Evolutionary conservation across 1,284 basidiomycete species (phyloP).

Genomic region (Cystobasidium slooffiae): DNA sequence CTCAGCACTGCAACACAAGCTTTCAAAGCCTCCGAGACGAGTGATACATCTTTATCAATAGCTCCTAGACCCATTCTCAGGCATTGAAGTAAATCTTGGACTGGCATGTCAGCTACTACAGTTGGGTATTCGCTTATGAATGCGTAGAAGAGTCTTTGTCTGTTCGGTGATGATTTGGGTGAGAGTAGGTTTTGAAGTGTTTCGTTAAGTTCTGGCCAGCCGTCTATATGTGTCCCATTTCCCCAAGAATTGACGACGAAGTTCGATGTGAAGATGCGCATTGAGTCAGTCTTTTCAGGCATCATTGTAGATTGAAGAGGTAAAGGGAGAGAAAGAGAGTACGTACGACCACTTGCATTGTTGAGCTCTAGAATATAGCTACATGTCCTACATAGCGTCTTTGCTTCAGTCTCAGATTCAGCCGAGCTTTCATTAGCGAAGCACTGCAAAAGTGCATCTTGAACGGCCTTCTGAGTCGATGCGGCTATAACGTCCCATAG

Average conservation of each 20-base stretch:
- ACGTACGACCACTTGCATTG: slow-evolving; percentile 19
- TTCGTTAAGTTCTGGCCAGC: slow-evolving; percentile 27
- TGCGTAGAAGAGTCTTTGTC: slow-evolving; percentile 26
- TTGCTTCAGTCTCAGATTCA: slow-evolving; percentile 19
- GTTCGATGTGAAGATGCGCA: too few relatives aligned
- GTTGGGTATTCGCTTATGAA: slow-evolving; percentile 26
- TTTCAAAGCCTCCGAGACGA: slow-evolving; percentile 21
- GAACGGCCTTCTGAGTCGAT: slow-evolving; percentile 24
- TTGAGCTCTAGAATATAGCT: slow-evolving; percentile 28
- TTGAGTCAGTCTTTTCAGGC: too few relatives aligned
- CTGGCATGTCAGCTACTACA: slow-evolving; percentile 25
- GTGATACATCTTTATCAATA: not conserved
- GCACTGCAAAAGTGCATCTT: slow-evolving; percentile 11
- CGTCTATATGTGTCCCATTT: too few relatives aligned
- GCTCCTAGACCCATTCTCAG: slow-evolving; percentile 19
- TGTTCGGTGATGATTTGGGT: not conserved
- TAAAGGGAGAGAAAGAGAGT: not conserved
- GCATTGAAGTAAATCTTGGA: not conserved
- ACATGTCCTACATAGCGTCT: slow-evolving; percentile 19
- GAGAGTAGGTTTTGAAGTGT: slow-evolving; percentile 17
- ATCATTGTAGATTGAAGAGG: too few relatives aligned
- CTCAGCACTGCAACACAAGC: slow-evolving; percentile 27
- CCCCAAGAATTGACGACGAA: too few relatives aligned
- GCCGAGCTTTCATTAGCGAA: not conserved
- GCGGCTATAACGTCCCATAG: slow-evolving; percentile 36